These are phyloP conservation scores for Uronychia binucleata DNA, from an alignment of 73 alveolate species.

Conservation along the genomic window DNA sequence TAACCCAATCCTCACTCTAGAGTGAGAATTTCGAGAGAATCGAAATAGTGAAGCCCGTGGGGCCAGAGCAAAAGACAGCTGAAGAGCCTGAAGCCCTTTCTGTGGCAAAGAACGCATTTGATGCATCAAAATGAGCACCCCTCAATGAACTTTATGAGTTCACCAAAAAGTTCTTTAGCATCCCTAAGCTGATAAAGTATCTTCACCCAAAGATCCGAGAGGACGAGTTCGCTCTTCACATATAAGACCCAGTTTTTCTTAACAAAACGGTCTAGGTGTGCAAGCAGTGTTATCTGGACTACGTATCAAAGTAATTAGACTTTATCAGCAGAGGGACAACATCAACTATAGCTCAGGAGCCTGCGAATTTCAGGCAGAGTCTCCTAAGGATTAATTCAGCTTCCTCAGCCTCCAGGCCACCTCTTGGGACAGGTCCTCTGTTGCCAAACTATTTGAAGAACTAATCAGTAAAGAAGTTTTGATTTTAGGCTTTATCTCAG, in stretches of 20 bases:
- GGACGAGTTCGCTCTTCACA: neutral
- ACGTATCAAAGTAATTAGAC: neutral
- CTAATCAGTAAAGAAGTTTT: neutral
- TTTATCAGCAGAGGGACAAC: neutral
- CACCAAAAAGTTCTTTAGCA: neutral
- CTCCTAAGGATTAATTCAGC: neutral
- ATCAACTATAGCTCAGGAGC: neutral
- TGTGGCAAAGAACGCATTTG: no score
- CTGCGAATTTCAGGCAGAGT: neutral
- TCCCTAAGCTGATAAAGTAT: neutral
- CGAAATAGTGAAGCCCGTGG: neutral
- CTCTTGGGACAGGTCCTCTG: neutral
- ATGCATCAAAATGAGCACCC: neutral
- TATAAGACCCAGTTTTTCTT: neutral
- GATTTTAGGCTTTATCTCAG: neutral
- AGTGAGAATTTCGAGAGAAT: neutral
- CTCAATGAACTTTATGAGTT: neutral
- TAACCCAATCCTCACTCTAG: neutral
- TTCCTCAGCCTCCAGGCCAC: neutral
- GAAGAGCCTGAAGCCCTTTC: no score
- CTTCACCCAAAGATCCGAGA: conserved; percentile 9
- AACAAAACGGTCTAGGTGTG: conserved; percentile 1
- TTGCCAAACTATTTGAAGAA: neutral
- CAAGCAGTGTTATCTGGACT: conserved; percentile 3
- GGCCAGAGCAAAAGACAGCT: neutral